Evolutionary conservation across 257 asterid species (phyloP), one percentile per base, ranked within the genome.

Genomic region (Solanum arcanum): DNA sequence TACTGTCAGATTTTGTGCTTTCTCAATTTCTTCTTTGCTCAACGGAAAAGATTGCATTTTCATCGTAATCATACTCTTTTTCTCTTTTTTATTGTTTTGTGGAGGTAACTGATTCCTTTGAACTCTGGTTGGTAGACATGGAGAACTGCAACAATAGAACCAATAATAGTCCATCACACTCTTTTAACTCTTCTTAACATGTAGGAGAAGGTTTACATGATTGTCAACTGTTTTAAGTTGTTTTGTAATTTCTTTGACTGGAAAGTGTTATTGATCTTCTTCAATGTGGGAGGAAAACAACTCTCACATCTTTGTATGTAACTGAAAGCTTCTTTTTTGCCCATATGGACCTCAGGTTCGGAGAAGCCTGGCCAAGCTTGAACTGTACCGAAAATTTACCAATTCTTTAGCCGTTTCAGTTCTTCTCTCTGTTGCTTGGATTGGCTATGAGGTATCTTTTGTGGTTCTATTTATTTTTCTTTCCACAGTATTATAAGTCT

Each of bases 361-460:
- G 21, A 93, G 98, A 91, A 95, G 98, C 91, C 89, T 93, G 93
- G 95, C 95, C 87, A 94, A 96, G 89, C 98, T 96, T 88, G 98
- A 96, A 93, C 97, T 96, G 39, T 96, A 96, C 72, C 91, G 98
- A 73, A 97, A 94, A 89, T 95, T 97, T 87, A 95, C 99, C 75
- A 97, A 97, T 87, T 83, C 98, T 86, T 92, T 97, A 52, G 98
- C 99, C 74, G 91, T 94, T 52, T 92, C 98, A 39, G 95, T 97
- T 91, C 91, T 97, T 87, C 92, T 97, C 69, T 95, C 99, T 31
- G 97, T 97, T 87, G 99, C 97, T 86, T 97, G 99, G 99, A 95
- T 97, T 83, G 99, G 99, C 77, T 97, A 94, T 89, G 99, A 97
- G 98, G 99, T 97, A 91, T 46, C 49, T 42, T 68, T 20, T 66